Evolutionary conservation across 139 green algal genomes (phyloP).

Genomic region (Spirogloea muscicola): DNA sequence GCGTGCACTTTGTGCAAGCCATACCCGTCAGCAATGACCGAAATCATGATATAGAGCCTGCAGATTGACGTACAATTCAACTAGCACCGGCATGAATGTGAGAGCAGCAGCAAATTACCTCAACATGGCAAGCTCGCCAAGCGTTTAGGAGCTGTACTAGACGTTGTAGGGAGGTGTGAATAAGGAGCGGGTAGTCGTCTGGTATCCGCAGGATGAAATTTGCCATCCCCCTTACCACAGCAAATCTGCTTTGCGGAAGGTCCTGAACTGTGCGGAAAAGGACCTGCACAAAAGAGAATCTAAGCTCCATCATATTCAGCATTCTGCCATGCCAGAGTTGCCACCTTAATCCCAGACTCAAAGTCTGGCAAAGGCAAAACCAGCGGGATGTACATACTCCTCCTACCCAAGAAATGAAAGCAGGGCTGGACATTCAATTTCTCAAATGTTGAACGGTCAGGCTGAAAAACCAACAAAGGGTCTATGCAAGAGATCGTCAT

Average conservation of each 20-base stretch:
- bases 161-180: slow-evolving; percentile 43
- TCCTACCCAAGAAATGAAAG: too few species aligned
- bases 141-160: slow-evolving; percentile 44
- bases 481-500: too few species aligned
- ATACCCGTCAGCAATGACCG: neutral
- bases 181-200: slow-evolving; percentile 67
- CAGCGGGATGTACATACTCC: too few species aligned
- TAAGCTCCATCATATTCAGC: too few species aligned
- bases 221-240: slow-evolving; percentile 58
- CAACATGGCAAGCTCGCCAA: slow-evolving; percentile 34
- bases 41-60: neutral
- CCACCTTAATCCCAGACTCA: too few species aligned
- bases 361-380: too few species aligned
- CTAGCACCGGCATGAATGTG: neutral
- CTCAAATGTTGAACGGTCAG: too few species aligned
- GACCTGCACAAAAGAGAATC: too few species aligned
- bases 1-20: neutral
- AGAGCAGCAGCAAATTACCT: slow-evolving; percentile 26
- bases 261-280: slow-evolving; percentile 57
- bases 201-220: slow-evolving; percentile 55
- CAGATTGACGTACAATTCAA: too few species aligned
- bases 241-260: slow-evolving; percentile 60
- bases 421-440: too few species aligned
- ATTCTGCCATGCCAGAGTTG: too few species aligned
- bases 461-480: too few species aligned